Evolutionary conservation across 495 filamentous ascomycete species (phyloP).

Genomic region (Astrothelium subdiscretum): DNA sequence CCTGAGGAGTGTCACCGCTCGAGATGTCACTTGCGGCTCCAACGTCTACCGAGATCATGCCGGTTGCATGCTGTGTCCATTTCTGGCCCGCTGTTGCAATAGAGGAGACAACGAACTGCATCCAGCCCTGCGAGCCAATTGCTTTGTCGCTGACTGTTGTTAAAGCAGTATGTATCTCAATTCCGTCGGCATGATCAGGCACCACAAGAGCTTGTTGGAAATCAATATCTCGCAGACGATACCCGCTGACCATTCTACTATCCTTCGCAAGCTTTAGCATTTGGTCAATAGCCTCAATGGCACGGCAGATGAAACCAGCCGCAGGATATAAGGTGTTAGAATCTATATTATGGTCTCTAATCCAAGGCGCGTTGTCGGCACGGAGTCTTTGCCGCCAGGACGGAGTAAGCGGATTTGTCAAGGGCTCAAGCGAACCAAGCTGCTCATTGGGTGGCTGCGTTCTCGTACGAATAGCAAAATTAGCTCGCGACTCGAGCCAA

Average conservation of each 20-base stretch:
- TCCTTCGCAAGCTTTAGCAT: background rate
- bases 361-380: conserved; percentile 31
- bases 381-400: conserved; percentile 19
- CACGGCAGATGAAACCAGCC: conserved; percentile 32
- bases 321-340: conserved; percentile 30
- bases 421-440: conserved; percentile 38
- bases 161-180: conserved; percentile 1
- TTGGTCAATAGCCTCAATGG: conserved; percentile 24
- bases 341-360: conserved; percentile 31
- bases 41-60: background rate
- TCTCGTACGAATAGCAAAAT: conserved; percentile 37
- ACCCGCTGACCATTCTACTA: background rate
- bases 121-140: background rate
- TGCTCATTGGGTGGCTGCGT: conserved; percentile 40
- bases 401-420: conserved; percentile 37
- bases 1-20: background rate
- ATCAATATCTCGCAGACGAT: background rate
- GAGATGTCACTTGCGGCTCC: background rate
- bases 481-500: conserved; percentile 25
- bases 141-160: background rate
- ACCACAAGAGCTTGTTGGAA: background rate
- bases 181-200: background rate
- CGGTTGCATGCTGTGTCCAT: conserved; percentile 1
- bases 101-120: background rate
- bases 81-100: background rate